Evolutionary conservation across 2,329 filamentous ascomycete species (phyloP), one percentile per base, ranked within the genome.

Genomic region (Botrytis tulipae): DNA sequence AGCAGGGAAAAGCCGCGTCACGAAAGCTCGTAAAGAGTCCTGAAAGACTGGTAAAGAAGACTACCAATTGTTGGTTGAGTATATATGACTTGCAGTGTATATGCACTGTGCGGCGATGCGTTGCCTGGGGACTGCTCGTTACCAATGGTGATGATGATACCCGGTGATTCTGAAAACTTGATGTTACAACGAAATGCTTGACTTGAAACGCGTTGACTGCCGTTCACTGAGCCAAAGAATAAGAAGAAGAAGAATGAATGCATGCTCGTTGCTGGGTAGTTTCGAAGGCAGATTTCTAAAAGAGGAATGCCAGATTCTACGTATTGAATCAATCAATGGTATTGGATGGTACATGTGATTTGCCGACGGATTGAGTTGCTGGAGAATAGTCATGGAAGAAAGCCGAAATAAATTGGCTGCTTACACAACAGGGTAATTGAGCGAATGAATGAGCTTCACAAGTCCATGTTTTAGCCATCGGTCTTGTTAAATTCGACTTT

Each of bases 141-240:
- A 71, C 69, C 69, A 71, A 71, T 66, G 59, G 69, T 65, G 69
- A 71, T 65, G 57, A 51, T 37, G 46, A 71, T 60, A 66, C 51
- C 32, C 32, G 44, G 63, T 51, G 60, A 71, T 65, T 71, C 59
- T 71, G 57, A 71, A 71, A 71, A 18, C 32, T 48, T 16, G 20
- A 29, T 22, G 59, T 54, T 44, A 61, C 69, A 66, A 51, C 42
- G 22, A 25, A 32, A 66, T 51, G 22, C 8, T 32, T 51, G 48
- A 32, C 32, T 51, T 71, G 44, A 71, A 71, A 71, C 59, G 44
- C n/a, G 5, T 57, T n/a, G 40, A 25, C 48, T 32, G 66, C 16
- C 63, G 25, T 42, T 25, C 51, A 51, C 32, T 25, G 29, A 25
- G 48, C 32, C 20, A 20, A 59, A 35, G 40, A 42, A 42, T 0